Evolutionary conservation across 345 rosid species (phyloP).

Genomic region (Corchorus capsularis): DNA sequence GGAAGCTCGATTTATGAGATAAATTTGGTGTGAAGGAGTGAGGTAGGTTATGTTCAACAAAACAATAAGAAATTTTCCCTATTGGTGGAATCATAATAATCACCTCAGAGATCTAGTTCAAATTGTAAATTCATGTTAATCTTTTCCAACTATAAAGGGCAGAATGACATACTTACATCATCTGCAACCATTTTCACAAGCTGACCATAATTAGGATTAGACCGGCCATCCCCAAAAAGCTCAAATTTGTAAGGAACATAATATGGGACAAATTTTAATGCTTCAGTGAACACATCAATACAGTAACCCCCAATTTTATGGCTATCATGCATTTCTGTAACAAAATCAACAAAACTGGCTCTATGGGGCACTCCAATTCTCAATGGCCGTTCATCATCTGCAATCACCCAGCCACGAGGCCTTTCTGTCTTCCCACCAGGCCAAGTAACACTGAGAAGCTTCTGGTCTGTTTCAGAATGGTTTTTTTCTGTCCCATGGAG

Average conservation of each 20-base stretch:
- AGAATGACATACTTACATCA: constrained; percentile 53
- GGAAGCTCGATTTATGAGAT: neutral
- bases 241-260: constrained; percentile 63
- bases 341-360: constrained; percentile 77
- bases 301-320: constrained; percentile 68
- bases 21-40: neutral
- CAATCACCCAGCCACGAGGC: constrained; percentile 91
- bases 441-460: constrained; percentile 66
- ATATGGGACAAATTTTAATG: constrained; percentile 67
- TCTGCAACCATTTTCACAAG: constrained; percentile 54
- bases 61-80: neutral
- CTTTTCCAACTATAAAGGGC: neutral
- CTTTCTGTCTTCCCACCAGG: constrained; percentile 67
- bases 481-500: constrained; percentile 26
- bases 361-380: constrained; percentile 81
- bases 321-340: constrained; percentile 46
- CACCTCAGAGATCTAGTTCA: neutral
- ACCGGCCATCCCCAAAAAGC: constrained; percentile 67
- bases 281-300: constrained; percentile 74
- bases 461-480: constrained; percentile 40
- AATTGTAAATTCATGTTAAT: neutral
- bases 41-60: neutral
- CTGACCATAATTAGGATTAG: constrained; percentile 62
- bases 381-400: constrained; percentile 58
- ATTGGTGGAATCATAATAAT: neutral